Evolutionary conservation across 805 yeast genomes (phyloP), one percentile per base, ranked within the genome.

Genomic region (Candida anglica): DNA sequence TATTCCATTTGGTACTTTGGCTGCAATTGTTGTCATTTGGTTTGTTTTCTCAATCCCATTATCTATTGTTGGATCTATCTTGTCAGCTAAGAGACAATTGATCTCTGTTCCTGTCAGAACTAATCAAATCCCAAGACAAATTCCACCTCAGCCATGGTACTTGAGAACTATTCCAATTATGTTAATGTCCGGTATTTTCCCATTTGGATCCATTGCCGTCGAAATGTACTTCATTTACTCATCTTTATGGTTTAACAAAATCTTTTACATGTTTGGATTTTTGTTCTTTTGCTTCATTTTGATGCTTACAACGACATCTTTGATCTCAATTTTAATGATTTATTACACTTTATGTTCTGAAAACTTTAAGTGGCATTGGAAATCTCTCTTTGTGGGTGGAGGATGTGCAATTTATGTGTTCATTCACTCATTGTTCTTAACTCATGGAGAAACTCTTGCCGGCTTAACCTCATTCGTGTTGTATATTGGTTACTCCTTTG

Each of bases 311-410:
- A 88, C 96, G 4, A 82, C 95, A 10, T 71, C 83, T 10, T 69
- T 89, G 39, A 87, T 88, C 19, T 81, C 96, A 0, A 67, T 88
- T 15, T 68, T 91, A 50, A 73, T 87, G 58, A 77, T 83, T 18
- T 93, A 93, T 60, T 83, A 86, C 66, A 75, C 87, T 3, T 71
- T 93, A 44, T 86, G 95, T 54, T 68, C 86, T 32, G 98, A 93
- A 56, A 86, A 93, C 59, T 89, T 94, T 69, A 79, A 80, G 58
- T 93, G 98, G 98, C 97, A 91, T 55, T 93, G 98, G 98, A 79
- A 89, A 58, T 77, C 95, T 3, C 63, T 86, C 47, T 76, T 83
- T 50, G 75, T 87, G 39, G 86, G 95, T 18, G 97, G 96, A 27
- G 94, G 97, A 20, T 82, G 95, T 56, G 74, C 95, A 0, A 46